Base-by-base conservation (phyloP, 202 grass and related monocot genomes). In the Digitaria exilis region DNA sequence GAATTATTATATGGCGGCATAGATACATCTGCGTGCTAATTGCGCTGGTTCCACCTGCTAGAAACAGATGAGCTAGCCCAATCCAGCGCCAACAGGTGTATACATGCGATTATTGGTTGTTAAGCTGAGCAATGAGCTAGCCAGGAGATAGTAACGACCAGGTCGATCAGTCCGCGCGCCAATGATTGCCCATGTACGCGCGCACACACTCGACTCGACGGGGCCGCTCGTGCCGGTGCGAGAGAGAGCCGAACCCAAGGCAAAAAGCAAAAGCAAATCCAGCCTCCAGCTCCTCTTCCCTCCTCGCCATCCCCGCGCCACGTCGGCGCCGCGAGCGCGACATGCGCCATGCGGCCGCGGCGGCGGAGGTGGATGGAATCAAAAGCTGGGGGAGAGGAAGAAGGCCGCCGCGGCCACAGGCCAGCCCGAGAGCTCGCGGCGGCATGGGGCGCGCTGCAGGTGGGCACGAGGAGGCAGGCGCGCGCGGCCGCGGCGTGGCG, bases 401-500 rank as follows among this genome's bases (percentile, higher is more conserved):
- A n/a, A 2, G 25, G 57, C 75, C 49, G 32, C 24, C 51, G 35
- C 26, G 64, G 26, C 34, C 49, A 61, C 51, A 50, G 54, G 16
- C 16, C 48, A 5, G 16, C 4, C 15, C 48, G n/a, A n/a, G n/a
- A n/a, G n/a, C n/a, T n/a, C 48, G 48, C 50, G 50, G n/a, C n/a
- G 50, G 19, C 8, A 54, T 54, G 6, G 50, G 50, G n/a, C n/a
- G n/a, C n/a, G n/a, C n/a, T n/a, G n/a, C n/a, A n/a, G n/a, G n/a
- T n/a, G n/a, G n/a, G n/a, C 0, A 39, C 0, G 42, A 16, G 56
- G 21, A 75, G 60, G 76, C 76, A 76, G 69, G 19, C 2, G 61
- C 59, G 69, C 50, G 87, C 73, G 77, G 81, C 31, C 25, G 69
- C 24, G 61, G 82, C 76, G 87, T 89, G 82, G 76, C 4, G 81